phyloP scores from a whole-genome alignment of 1,284 basidiomycete species.

The Flammula alnicola region DNA sequence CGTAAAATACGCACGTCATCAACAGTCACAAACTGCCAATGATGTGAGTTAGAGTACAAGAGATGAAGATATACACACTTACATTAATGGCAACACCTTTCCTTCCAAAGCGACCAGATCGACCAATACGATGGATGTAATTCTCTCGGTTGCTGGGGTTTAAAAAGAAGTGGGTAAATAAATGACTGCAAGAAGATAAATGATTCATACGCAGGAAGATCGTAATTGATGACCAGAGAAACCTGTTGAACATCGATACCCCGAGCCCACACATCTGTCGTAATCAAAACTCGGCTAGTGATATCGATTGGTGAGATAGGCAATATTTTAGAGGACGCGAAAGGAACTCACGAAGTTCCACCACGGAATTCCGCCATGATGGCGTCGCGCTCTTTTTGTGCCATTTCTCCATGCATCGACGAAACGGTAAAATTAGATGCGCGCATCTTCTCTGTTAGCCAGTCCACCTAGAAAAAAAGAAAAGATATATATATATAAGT shows the following conservation, averaged over 20 bases:
- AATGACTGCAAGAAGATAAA: constrained; percentile 8
- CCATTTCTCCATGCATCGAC: constrained; percentile 99
- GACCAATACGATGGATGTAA: constrained; percentile 98
- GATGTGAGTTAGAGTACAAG: constrained; percentile 20
- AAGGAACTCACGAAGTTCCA: constrained; percentile 79
- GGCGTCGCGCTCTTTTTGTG: constrained; percentile 96
- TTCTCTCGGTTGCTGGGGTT: constrained; percentile 91
- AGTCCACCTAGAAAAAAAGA: constrained; percentile 76
- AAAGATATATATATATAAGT: constrained; percentile 14
- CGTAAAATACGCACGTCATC: constrained; percentile 90
- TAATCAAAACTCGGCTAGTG: constrained; percentile 88
- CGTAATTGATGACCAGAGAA: constrained; percentile 97
- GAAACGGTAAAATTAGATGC: constrained; percentile 96
- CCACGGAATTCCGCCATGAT: constrained; percentile 99
- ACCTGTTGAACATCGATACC: constrained; percentile 99
- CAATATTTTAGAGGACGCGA: constrained; percentile 2
- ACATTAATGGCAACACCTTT: constrained; percentile 95
- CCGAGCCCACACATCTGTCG: constrained; percentile 98
- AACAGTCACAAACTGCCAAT: constrained; percentile 82
- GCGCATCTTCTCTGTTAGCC: constrained; percentile 99
- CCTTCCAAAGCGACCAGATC: constrained; percentile 92
- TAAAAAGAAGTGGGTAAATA: constrained; percentile 19
- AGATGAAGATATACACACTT: constrained; percentile 30
- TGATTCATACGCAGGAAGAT: constrained; percentile 81
- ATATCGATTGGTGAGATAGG: constrained; percentile 15